Evolutionary conservation across 2,329 filamentous ascomycete species (phyloP).

Genomic region (Fusarium sp.): DNA sequence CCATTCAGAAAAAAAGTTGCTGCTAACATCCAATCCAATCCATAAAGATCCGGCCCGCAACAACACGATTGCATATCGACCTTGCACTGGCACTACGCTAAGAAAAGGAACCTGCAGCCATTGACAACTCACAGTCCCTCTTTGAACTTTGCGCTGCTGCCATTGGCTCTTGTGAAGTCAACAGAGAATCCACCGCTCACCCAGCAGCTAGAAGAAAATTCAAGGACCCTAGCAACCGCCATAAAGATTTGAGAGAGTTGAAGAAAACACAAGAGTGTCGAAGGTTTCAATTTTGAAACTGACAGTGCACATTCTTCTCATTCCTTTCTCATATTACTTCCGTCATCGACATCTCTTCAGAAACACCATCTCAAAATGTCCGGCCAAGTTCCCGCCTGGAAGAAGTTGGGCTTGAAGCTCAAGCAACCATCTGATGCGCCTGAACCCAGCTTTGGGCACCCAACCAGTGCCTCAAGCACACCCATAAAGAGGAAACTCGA

Average conservation of each 20-base stretch:
- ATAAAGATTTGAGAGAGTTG: conserved; percentile 38
- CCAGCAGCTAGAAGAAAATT: conserved; percentile 39
- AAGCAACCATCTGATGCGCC: conserved; percentile 56
- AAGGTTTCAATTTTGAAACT: neutral
- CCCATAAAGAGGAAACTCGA: conserved; percentile 56
- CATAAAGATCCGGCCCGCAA: conserved; percentile 37
- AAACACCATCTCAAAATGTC: conserved; percentile 53
- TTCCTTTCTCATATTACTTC: conserved; percentile 1
- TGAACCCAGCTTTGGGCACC: conserved; percentile 54
- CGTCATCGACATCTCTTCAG: neutral
- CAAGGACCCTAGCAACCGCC: conserved; percentile 28
- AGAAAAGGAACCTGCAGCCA: conserved; percentile 36
- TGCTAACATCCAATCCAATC: conserved; percentile 29
- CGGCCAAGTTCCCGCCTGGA: conserved; percentile 67
- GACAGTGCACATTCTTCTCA: neutral
- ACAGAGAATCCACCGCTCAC: conserved; percentile 30
- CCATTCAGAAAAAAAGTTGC: conserved; percentile 47
- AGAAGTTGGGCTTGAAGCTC: conserved; percentile 72
- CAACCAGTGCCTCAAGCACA: conserved; percentile 49
- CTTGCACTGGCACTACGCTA: conserved; percentile 36
- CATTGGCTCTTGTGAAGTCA: conserved; percentile 24
- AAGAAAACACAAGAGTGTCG: conserved; percentile 24
- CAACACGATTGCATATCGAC: conserved; percentile 42
- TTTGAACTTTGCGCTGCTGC: conserved; percentile 12
- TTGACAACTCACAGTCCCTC: conserved; percentile 31